phyloP scores from a whole-genome alignment of 1,139 yeast genomes.

The Sugiyamaella castrensis region DNA sequence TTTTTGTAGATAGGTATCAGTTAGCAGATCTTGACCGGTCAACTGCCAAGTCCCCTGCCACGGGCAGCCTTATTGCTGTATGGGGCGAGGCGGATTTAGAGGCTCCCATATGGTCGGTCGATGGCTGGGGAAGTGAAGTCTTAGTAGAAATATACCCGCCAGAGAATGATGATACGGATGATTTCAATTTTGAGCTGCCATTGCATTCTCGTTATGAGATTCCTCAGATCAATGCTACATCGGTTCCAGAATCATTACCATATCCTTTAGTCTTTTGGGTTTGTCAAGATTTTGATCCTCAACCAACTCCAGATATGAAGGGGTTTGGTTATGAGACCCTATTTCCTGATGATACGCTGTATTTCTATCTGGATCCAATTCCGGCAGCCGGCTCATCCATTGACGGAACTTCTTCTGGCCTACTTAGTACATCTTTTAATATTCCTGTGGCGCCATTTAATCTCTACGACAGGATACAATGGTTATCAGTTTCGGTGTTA shows the following conservation, averaged over 20 bases:
- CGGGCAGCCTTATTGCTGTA: conserved; percentile 37
- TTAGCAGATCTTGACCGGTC: conserved; percentile 35
- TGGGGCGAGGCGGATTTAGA: conserved; percentile 48
- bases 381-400: conserved; percentile 12
- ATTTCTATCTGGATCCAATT: conserved; percentile 33
- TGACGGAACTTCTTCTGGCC: conserved; percentile 6
- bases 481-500: conserved; percentile 35
- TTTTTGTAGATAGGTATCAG: conserved; percentile 44
- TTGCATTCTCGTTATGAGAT: conserved; percentile 50
- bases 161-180: conserved; percentile 9
- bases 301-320: conserved; percentile 35
- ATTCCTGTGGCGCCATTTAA: conserved; percentile 41
- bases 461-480: conserved; percentile 34
- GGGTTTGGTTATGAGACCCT: conserved; percentile 44
- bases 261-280: conserved; percentile 50
- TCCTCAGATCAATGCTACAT: conserved; percentile 35
- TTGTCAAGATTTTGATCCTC: conserved; percentile 38
- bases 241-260: conserved; percentile 28
- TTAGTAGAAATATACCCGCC: conserved; percentile 38
- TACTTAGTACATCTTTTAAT: conserved; percentile 39
- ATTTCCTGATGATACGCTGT: conserved; percentile 46
- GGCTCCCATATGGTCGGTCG: conserved; percentile 48
- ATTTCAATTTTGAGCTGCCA: conserved; percentile 39
- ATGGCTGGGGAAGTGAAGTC: conserved; percentile 47
- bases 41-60: conserved; percentile 33